These are phyloP conservation scores for Agroathelia rolfsii DNA, from an alignment of 1,284 basidiomycete species.

Conservation along the genomic window DNA sequence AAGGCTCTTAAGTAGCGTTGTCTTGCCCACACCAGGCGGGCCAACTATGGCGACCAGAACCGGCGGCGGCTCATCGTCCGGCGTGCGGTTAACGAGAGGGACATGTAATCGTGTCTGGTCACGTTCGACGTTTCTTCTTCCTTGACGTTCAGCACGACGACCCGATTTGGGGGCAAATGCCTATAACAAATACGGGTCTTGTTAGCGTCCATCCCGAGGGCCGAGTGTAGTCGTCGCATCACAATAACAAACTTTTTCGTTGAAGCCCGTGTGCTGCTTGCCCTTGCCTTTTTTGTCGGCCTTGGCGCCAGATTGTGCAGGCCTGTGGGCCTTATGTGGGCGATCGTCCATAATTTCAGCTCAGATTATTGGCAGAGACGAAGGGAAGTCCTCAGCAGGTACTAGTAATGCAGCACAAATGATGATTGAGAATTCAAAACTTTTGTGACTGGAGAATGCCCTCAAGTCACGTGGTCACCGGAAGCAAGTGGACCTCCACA, in stretches of 20 bases:
- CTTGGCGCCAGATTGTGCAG: conserved; percentile 66
- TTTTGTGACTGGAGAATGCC: no score
- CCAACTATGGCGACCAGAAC: conserved; percentile 96
- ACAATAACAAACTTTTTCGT: conserved; percentile 85
- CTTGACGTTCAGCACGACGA: conserved; percentile 79
- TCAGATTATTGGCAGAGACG: no score
- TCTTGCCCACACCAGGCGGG: conserved; percentile 95
- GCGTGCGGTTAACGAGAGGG: conserved; percentile 89
- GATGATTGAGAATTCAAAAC: no score
- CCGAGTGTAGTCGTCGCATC: no score
- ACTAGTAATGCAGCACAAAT: no score
- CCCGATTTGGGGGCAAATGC: conserved; percentile 93
- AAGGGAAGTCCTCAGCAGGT: no score
- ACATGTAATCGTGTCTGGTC: conserved; percentile 95
- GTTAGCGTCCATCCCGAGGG: no score
- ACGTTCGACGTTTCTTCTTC: conserved; percentile 83
- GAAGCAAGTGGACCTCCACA: no score
- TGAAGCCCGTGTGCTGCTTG: conserved; percentile 68
- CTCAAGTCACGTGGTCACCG: no score
- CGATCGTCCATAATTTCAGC: conserved; percentile 59
- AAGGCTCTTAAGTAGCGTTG: conserved; percentile 87
- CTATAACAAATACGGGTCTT: conserved; percentile 39
- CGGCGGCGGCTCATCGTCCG: conserved; percentile 87
- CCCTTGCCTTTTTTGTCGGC: conserved; percentile 64
- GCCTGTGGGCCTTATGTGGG: conserved; percentile 70